Conservation (phyloP, 2,329 filamentous ascomycete species). For the Cytospora piceae region DNA sequence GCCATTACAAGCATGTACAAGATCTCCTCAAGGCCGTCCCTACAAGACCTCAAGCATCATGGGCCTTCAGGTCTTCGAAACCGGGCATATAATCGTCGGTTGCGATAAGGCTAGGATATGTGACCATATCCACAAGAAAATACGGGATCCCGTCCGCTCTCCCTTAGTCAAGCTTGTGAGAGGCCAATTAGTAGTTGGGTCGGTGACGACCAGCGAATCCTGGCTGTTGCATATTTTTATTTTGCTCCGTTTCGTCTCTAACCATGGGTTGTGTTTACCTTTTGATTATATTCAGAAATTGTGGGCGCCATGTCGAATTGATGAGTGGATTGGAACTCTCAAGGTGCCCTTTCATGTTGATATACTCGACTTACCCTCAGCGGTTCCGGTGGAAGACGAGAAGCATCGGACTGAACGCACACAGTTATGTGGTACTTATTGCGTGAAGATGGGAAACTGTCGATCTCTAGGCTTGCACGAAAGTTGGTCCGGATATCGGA, state of each 20-base stretch:
- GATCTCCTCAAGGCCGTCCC: no score
- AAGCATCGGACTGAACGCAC: no score
- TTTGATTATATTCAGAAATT: background rate
- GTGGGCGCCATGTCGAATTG: background rate
- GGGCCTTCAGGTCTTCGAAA: background rate
- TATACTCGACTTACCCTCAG: no score
- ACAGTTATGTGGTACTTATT: no score
- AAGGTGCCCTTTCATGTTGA: no score
- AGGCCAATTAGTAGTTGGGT: constrained; percentile 23
- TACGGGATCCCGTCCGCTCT: constrained; percentile 23
- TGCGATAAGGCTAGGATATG: background rate
- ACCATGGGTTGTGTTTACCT: no score
- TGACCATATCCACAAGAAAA: constrained; percentile 23
- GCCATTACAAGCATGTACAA: no score
- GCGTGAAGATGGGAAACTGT: no score
- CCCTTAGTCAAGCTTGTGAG: constrained; percentile 23
- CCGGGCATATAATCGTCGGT: background rate
- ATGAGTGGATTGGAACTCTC: background rate
- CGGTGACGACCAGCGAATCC: constrained; percentile 25
- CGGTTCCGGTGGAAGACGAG: no score
- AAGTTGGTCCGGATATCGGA: no score
- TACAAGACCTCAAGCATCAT: background rate
- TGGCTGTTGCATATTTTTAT: constrained; percentile 25
- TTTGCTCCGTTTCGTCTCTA: background rate
- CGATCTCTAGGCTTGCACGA: no score